Evolutionary conservation across 2,329 filamentous ascomycete species (phyloP).

Genomic region (Aureobasidium lini): DNA sequence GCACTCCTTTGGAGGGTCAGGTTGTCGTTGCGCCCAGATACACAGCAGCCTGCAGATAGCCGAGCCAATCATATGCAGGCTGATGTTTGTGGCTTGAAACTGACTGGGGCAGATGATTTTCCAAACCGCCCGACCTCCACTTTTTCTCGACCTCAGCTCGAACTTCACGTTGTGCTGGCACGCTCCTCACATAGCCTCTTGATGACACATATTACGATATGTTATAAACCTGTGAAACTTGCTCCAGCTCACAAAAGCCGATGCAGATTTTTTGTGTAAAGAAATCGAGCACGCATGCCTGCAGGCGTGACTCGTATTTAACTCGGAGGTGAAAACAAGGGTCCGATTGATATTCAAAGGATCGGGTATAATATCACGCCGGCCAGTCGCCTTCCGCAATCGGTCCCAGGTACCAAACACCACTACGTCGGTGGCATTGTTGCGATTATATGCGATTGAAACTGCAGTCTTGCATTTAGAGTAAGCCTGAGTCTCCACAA

Average conservation of each 20-base stretch:
- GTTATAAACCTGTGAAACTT: not conserved
- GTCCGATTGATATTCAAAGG: not conserved
- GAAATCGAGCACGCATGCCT: not conserved
- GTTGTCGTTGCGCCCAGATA: constrained; percentile 10
- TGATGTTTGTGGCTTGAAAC: constrained; percentile 10
- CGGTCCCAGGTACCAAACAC: too few relatives aligned
- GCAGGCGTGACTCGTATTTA: not conserved
- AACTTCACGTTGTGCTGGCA: constrained; percentile 6
- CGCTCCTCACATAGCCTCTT: not conserved
- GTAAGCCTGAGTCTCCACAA: too few relatives aligned
- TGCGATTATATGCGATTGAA: too few relatives aligned
- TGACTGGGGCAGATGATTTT: not conserved
- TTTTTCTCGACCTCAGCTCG: constrained; percentile 11
- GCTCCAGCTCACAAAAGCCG: not conserved
- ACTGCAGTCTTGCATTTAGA: too few relatives aligned
- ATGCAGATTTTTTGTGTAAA: not conserved
- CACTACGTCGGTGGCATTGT: too few relatives aligned
- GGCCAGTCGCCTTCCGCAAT: too few relatives aligned
- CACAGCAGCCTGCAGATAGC: constrained; percentile 8
- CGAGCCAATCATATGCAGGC: constrained; percentile 10
- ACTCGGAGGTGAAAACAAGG: not conserved
- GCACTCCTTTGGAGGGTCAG: constrained; percentile 7
- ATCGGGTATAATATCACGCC: too few relatives aligned
- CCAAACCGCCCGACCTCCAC: not conserved
- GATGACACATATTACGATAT: not conserved